phyloP scores from a whole-genome alignment of 1,284 basidiomycete species.

The Malassezia caprae region DNA sequence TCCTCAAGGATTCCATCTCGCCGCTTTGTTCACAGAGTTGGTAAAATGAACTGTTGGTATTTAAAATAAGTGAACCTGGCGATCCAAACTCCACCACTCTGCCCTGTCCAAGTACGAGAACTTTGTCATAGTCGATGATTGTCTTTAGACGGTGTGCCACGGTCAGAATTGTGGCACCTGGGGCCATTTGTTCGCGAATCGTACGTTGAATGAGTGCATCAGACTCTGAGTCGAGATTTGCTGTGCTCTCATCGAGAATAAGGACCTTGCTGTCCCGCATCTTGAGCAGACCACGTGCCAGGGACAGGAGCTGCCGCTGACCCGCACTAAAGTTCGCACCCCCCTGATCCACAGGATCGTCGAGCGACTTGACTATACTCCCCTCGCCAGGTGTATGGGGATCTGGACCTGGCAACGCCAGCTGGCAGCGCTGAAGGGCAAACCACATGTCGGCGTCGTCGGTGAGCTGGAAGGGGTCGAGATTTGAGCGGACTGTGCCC shows the following conservation, averaged over 20 bases:
- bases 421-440: constrained; percentile 51
- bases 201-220: constrained; percentile 52
- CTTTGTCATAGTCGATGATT: constrained; percentile 55
- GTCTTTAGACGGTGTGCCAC: constrained; percentile 62
- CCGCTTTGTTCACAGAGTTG: constrained; percentile 37
- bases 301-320: constrained; percentile 54
- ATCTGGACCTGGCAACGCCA: constrained; percentile 29
- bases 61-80: constrained; percentile 56
- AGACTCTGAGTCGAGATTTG: constrained; percentile 49
- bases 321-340: constrained; percentile 53
- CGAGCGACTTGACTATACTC: constrained; percentile 52
- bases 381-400: constrained; percentile 39
- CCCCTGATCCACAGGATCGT: constrained; percentile 53
- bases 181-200: constrained; percentile 49
- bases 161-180: constrained; percentile 51
- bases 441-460: constrained; percentile 60
- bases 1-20: constrained; percentile 21
- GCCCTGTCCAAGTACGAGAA: constrained; percentile 54
- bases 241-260: constrained; percentile 55
- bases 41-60: constrained; percentile 27
- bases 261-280: constrained; percentile 52
- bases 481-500: constrained; percentile 44
- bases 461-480: constrained; percentile 60
- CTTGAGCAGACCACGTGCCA: constrained; percentile 54
- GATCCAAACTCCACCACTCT: constrained; percentile 70